These are phyloP conservation scores for Aphanoascus verrucosus DNA, from an alignment of 2,329 filamentous ascomycete genomes.

Conservation along the genomic window DNA sequence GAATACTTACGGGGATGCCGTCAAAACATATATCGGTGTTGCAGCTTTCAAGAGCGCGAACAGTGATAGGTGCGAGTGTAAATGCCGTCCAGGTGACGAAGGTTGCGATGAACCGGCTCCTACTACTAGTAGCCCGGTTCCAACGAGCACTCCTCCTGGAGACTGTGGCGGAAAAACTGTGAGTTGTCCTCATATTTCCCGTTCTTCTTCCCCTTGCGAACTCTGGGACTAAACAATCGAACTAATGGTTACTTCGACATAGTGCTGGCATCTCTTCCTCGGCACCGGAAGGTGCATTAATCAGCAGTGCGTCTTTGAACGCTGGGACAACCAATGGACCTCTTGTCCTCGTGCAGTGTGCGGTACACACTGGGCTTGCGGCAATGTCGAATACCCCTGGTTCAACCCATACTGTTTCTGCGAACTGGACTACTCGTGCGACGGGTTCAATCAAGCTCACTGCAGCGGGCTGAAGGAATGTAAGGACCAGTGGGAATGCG, in stretches of 20 bases:
- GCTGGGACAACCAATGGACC: not conserved
- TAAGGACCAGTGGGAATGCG: not conserved
- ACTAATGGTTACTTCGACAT: not conserved
- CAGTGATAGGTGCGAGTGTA: slow-evolving; percentile 3
- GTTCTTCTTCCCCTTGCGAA: not conserved
- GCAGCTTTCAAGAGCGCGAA: not conserved
- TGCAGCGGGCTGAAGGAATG: not conserved
- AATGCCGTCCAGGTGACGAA: not conserved
- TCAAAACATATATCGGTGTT: not conserved
- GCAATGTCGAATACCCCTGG: not conserved
- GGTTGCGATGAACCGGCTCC: not conserved
- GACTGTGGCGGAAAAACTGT: slow-evolving; percentile 1
- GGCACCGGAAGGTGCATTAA: not conserved
- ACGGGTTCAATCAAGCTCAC: not conserved
- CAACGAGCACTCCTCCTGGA: not conserved
- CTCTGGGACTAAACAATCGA: not conserved
- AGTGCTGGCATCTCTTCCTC: slow-evolving; percentile 1
- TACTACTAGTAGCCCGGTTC: not conserved
- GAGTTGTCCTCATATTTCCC: too few species aligned
- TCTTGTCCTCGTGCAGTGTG: not conserved
- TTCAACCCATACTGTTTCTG: not conserved
- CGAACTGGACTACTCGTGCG: not conserved
- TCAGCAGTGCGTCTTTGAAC: not conserved
- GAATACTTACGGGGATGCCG: not conserved
- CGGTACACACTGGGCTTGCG: not conserved